Percentiles rank a stretch among this genome's conserved stretches.
Evolutionary conservation across 2,329 filamentous ascomycete species (phyloP).

Genomic region (Calycina herbarum): DNA sequence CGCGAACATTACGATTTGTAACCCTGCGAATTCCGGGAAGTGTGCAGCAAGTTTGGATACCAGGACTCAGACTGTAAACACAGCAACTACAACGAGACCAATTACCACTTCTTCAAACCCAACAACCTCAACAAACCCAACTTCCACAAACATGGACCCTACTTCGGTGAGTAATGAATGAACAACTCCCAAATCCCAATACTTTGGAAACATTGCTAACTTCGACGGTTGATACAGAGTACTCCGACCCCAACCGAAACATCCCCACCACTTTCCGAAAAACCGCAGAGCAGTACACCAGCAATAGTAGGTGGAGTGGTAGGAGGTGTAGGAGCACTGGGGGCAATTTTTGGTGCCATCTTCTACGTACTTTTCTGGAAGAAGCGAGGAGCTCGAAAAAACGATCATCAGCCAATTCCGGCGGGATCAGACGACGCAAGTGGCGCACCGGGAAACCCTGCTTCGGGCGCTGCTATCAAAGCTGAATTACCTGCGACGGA

Average conservation of each 20-base stretch:
- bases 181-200: too few species aligned
- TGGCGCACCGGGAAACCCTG: not conserved
- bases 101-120: not conserved
- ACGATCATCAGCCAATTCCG: not conserved
- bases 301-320: constrained; percentile 7
- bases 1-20: not conserved
- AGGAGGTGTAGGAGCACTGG: not conserved
- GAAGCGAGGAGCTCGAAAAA: not conserved
- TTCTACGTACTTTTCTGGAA: not conserved
- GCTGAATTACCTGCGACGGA: constrained; percentile 2
- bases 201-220: not conserved
- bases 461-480: not conserved
- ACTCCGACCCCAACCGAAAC: not conserved
- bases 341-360: not conserved
- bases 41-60: constrained; percentile 1
- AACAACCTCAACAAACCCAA: not conserved
- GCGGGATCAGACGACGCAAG: not conserved
- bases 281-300: not conserved
- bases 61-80: not conserved
- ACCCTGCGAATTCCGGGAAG: not conserved
- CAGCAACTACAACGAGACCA: not conserved
- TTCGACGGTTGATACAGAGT: not conserved
- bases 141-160: not conserved
- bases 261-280: constrained; percentile 2
- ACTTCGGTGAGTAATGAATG: not conserved